Percentiles rank a stretch among this genome's conserved stretches.
These are phyloP conservation scores for Spergularia bocconei DNA, from an alignment of 148 eudicot genomes.

Conservation along the genomic window DNA sequence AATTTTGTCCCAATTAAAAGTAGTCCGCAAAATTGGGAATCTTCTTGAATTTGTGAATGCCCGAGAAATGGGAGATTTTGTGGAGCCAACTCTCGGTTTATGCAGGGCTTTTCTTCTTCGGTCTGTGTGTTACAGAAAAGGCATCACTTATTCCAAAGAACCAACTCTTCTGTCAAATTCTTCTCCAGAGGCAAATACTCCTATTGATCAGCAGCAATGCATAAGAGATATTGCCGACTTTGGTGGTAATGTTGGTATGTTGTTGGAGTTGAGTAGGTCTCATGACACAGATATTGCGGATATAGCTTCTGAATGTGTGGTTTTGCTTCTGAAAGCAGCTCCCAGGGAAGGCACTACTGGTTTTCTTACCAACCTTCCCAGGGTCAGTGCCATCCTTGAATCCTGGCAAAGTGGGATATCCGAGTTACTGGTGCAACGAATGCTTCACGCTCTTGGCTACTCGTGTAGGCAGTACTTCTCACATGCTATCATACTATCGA, in stretches of 20 bases:
- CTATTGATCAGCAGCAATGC: conserved; percentile 53
- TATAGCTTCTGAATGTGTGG: conserved; percentile 80
- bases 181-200: conserved; percentile 32
- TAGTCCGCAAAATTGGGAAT: conserved; percentile 76
- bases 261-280: conserved; percentile 54
- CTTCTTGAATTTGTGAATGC: conserved; percentile 75
- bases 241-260: conserved; percentile 66
- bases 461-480: conserved; percentile 69
- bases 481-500: conserved; percentile 72
- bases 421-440: conserved; percentile 45
- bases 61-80: conserved; percentile 80
- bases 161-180: conserved; percentile 53
- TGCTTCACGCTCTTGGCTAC: conserved; percentile 74
- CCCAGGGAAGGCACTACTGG: conserved; percentile 86
- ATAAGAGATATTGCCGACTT: conserved; percentile 73
- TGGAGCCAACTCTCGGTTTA: conserved; percentile 78
- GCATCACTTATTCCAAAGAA: conserved; percentile 41
- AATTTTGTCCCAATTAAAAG: conserved; percentile 71
- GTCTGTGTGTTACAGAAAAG: conserved; percentile 39
- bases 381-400: conserved; percentile 51
- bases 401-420: conserved; percentile 35
- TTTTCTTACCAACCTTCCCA: conserved; percentile 66
- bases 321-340: conserved; percentile 58
- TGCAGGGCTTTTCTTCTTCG: conserved; percentile 82
- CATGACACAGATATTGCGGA: conserved; percentile 45